These are phyloP conservation scores for Cylindrotheca closterium DNA, from an alignment of 108 stramenopile species.

Conservation along the genomic window DNA sequence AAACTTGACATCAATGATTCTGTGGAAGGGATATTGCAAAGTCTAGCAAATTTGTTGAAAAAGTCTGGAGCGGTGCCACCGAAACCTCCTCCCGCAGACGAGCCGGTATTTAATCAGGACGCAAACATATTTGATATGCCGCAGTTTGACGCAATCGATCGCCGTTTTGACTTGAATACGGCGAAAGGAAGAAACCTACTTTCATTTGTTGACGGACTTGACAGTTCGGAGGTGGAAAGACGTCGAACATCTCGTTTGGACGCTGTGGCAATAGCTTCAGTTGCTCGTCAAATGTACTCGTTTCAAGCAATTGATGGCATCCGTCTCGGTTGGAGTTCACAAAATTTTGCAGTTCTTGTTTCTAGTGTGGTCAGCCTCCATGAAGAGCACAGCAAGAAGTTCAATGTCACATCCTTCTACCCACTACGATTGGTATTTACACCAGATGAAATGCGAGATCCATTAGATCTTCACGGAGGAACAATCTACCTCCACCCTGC, in stretches of 20 bases:
- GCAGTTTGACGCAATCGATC: conserved; percentile 20
- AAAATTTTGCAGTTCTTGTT: conserved; percentile 54
- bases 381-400: conserved; percentile 53
- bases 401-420: conserved; percentile 73
- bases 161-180: conserved; percentile 40
- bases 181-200: conserved; percentile 49
- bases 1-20: conserved; percentile 52
- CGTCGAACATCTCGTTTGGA: conserved; percentile 58
- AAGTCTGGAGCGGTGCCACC: conserved; percentile 39
- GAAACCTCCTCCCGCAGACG: conserved; percentile 29
- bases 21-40: conserved; percentile 52
- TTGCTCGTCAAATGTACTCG: conserved; percentile 59
- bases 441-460: conserved; percentile 40
- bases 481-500: conserved; percentile 59
- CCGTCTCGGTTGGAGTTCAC: conserved; percentile 71
- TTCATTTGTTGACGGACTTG: conserved; percentile 40
- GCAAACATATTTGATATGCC: neutral
- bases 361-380: conserved; percentile 49
- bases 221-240: conserved; percentile 46
- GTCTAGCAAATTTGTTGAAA: conserved; percentile 50
- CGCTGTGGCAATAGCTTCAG: conserved; percentile 67
- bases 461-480: conserved; percentile 68
- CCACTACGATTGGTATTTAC: conserved; percentile 68
- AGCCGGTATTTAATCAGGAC: neutral
- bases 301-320: conserved; percentile 78